phyloP scores from a whole-genome alignment of 495 filamentous ascomycete genomes.

The Opeltia flavorubescens region DNA sequence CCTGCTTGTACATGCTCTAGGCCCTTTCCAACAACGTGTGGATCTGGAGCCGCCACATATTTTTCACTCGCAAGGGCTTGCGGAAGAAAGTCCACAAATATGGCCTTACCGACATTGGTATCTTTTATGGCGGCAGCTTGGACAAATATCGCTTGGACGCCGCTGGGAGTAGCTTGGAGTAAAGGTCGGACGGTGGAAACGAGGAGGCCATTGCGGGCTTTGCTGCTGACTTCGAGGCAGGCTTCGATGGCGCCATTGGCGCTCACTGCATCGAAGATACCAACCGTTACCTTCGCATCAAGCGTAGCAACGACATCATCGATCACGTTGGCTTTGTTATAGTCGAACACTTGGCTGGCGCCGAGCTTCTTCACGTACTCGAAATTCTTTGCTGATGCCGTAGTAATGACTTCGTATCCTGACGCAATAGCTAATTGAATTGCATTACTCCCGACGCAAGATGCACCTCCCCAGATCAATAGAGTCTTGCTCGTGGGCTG shows the following conservation, averaged over 20 bases:
- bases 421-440: constrained; percentile 47
- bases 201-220: constrained; percentile 1
- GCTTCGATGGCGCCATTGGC: not conserved
- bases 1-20: constrained; percentile 30
- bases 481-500: constrained; percentile 27
- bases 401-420: constrained; percentile 44
- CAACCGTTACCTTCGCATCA: not conserved
- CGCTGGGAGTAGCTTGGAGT: not conserved
- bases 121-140: constrained; percentile 12
- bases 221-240: constrained; percentile 12
- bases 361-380: constrained; percentile 37
- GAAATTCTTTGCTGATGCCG: constrained; percentile 39
- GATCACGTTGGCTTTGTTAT: constrained; percentile 26
- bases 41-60: constrained; percentile 20
- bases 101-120: constrained; percentile 22
- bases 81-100: constrained; percentile 29
- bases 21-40: constrained; percentile 23
- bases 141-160: constrained; percentile 11
- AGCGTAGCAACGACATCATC: constrained; percentile 13
- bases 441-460: constrained; percentile 42
- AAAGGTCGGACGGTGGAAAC: constrained; percentile 5
- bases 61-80: constrained; percentile 19
- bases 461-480: constrained; percentile 47
- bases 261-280: not conserved
- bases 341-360: constrained; percentile 44